Evolutionary conservation across 371 early-diverging fungal genomes (phyloP), one percentile per base, ranked within the genome.

Genomic region (Rhizopus delemar): DNA sequence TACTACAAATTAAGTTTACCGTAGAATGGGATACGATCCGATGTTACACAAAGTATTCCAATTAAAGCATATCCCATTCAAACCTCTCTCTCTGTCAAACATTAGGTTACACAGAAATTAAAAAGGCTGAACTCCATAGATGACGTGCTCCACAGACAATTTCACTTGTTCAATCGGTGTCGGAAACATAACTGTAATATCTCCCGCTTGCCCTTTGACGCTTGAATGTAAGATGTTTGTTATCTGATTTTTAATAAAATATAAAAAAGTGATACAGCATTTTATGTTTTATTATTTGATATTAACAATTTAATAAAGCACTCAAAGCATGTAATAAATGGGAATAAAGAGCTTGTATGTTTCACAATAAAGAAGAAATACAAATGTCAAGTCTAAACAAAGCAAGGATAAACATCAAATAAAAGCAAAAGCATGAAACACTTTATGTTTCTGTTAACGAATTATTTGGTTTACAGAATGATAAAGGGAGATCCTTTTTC

Each of bases 111-210:
- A 51, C 55, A 22, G 22, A 36, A 36, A 2, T 8, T 36, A 33
- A 22, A 53, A 56, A 46, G 29, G 29, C 33, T 29, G 31, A 51
- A 35, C 5, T 15, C 15, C 34, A 41, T 22, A 45, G 53, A 45
- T 58, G 59, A 65, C 59, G 64, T 59, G 61, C 54, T 61, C 59
- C 35, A 54, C 35, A 53, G 36, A 29, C 9, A 43, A 63, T 52
- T 48, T 48, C 35, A 57, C 52, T 51, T 53, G 54, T 52, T 46
- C 6, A 35, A 50, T 31, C 41, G 12, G 8, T 13, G 43, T 39
- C 59, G 59, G 49, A 39, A 52, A 49, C 39, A 63, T 22, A 22
- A 22, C 22, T 22, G 22, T 22, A 22, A 22, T 22, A 22, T 22
- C 22, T 2, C 22, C 22, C 22, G 22, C 22, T 22, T 22, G 22